Evolutionary conservation across 495 filamentous ascomycete genomes (phyloP).

Genomic region (Penicillium odoratum): DNA sequence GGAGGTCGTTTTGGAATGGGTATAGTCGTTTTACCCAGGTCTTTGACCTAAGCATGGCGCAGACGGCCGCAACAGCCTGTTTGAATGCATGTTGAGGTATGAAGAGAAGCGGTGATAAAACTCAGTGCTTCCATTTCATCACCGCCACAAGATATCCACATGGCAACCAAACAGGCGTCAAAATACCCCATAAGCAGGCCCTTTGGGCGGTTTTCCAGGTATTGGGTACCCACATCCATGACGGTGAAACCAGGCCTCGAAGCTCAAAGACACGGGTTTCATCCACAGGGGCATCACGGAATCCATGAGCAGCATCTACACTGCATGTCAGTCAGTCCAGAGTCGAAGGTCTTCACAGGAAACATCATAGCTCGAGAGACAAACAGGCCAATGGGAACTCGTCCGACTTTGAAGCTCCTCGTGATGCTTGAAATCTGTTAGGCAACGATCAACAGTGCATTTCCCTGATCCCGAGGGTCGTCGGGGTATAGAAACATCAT

Average conservation of each 20-base stretch:
- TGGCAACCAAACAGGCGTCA: slow-evolving; percentile 23
- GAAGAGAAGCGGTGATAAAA: slow-evolving; percentile 11
- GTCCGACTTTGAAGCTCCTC: slow-evolving; percentile 23
- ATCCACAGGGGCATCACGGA: slow-evolving; percentile 15
- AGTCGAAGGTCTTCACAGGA: slow-evolving; percentile 21
- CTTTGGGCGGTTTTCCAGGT: slow-evolving; percentile 11
- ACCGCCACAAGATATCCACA: slow-evolving; percentile 59
- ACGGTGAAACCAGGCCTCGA: slow-evolving; percentile 43
- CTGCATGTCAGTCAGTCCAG: slow-evolving; percentile 28
- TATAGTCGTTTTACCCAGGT: not conserved
- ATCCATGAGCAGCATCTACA: slow-evolving; percentile 21
- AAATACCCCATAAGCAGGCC: slow-evolving; percentile 5
- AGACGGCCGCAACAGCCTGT: slow-evolving; percentile 32
- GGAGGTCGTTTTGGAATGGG: not conserved
- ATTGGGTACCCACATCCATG: slow-evolving; percentile 36
- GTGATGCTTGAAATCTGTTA: slow-evolving; percentile 14
- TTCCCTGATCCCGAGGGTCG: not conserved
- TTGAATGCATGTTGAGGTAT: slow-evolving; percentile 27
- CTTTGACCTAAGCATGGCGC: slow-evolving; percentile 2
- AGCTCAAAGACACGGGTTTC: slow-evolving; percentile 23
- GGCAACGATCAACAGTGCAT: not conserved
- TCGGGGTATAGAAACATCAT: not conserved
- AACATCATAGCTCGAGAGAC: slow-evolving; percentile 15
- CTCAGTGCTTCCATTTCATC: slow-evolving; percentile 35
- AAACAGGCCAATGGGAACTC: slow-evolving; percentile 22